Conservation (phyloP, 1,139 yeast species). For the Diutina ranongensis region DNA sequence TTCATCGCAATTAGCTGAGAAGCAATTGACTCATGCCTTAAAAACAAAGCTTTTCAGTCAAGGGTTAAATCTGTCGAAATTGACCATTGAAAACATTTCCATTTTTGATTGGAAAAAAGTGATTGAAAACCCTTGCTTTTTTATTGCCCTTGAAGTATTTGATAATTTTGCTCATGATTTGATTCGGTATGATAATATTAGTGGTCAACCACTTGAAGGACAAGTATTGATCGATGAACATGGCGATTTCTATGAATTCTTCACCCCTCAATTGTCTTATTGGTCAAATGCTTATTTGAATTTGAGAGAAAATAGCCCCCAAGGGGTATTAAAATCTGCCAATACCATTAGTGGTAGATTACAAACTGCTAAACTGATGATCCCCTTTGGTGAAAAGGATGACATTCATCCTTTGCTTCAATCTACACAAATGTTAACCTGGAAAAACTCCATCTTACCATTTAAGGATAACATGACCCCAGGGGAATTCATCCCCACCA, state of each 20-base stretch:
- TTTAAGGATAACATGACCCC: constrained; percentile 58
- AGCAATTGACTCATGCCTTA: constrained; percentile 38
- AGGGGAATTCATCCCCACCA: constrained; percentile 75
- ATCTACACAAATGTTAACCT: constrained; percentile 19
- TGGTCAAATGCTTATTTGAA: constrained; percentile 45
- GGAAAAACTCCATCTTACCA: constrained; percentile 34
- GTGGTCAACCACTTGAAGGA: constrained; percentile 67
- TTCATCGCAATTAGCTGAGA: constrained; percentile 53
- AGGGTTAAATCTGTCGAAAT: constrained; percentile 36
- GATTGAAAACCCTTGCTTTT: constrained; percentile 64
- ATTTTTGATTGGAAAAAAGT: constrained; percentile 62
- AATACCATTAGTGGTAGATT: constrained; percentile 14
- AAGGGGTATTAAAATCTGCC: constrained; percentile 20
- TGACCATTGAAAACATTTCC: constrained; percentile 60
- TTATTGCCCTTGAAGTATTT: constrained; percentile 74
- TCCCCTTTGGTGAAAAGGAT: constrained; percentile 24
- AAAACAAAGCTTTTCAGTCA: constrained; percentile 22
- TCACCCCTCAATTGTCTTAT: constrained; percentile 54
- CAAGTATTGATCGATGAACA: constrained; percentile 62
- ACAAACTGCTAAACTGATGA: constrained; percentile 17
- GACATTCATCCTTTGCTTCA: constrained; percentile 31
- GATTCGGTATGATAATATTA: constrained; percentile 58
- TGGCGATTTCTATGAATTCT: constrained; percentile 72
- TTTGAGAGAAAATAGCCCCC: constrained; percentile 38
- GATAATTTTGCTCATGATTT: constrained; percentile 82